Percentiles rank a stretch among this genome's conserved stretches.
Conservation (phyloP, 139 green algal species). For the Asterochloris erici region DNA sequence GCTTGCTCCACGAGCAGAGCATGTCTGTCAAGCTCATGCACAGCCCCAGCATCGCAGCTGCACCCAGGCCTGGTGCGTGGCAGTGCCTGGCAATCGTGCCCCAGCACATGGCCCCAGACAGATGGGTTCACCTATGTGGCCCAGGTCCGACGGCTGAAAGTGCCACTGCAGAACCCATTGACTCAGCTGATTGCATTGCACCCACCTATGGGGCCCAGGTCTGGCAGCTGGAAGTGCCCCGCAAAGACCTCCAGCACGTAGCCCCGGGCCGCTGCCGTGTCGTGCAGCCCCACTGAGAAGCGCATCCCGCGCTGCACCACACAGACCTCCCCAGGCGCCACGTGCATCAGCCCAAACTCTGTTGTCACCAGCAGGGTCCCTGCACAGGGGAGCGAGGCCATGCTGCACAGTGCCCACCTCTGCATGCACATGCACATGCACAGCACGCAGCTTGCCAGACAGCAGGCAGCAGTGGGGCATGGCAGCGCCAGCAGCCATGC, state of each 20-base stretch:
- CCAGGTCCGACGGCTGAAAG: neutral
- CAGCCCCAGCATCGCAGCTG: too few relatives aligned
- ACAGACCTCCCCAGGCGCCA: conserved; percentile 74
- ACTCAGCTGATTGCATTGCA: neutral
- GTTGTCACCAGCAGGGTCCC: conserved; percentile 74
- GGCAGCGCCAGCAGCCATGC: neutral
- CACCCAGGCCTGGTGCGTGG: too few relatives aligned
- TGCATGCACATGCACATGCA: too few relatives aligned
- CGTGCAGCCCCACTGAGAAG: conserved; percentile 73
- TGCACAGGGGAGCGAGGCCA: conserved; percentile 15
- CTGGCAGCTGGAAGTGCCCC: conserved; percentile 85
- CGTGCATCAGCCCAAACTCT: conserved; percentile 80
- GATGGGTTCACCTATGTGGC: neutral
- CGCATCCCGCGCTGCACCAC: conserved; percentile 82
- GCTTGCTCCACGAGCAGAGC: too few relatives aligned
- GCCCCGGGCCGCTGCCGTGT: conserved; percentile 46
- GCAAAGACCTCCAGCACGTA: conserved; percentile 93
- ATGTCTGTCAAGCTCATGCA: too few relatives aligned
- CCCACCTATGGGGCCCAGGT: conserved; percentile 88
- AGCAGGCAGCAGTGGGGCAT: neutral
- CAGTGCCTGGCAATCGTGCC: too few relatives aligned
- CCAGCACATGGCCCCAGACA: too few relatives aligned
- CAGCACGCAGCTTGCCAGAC: too few relatives aligned
- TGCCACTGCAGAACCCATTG: neutral
- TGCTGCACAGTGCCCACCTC: neutral